Base-by-base conservation (phyloP, 1,139 yeast genomes). In the Scheffersomyces illinoinensis region DNA sequence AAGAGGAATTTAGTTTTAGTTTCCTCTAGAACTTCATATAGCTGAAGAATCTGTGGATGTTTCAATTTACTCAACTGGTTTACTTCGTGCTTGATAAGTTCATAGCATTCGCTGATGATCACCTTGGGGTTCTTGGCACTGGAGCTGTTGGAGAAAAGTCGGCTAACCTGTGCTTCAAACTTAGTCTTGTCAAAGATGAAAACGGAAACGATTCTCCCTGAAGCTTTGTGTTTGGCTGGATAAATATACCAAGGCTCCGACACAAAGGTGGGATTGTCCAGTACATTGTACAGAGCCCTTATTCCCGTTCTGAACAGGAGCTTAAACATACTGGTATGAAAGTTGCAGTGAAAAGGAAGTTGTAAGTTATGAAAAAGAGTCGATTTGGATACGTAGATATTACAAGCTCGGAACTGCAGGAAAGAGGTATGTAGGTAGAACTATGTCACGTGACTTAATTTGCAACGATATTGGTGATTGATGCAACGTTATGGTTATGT, bases 11-110 rank as follows among this genome's bases (percentile, higher is more conserved):
- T 85, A 66, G 85, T 84, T 67, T 90, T 88, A 47, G 95, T 91
- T 66, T 93, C 97, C 71, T 95, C 98, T 60, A 93, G 73, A 0
- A 96, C 96, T 71, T 93, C 98, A 55, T 90, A 85, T 10, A 95
- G 81, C 5, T 93, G 88, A 54, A 95, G 76, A 52, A 95, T 81
- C 63, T 91, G 90, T 0, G 99, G 98, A 70, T 95, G 99, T 64
- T 92, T 89, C 64, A 93, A 78, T 71, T 89, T 90, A 46, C 96
- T 86, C 68, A 93, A 76, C 62, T 89, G 89, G 43, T 85, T 78
- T 3, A 93, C 89, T 67, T 92, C 84, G 56, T 64, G 68, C 64
- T 75, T 78, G 52, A 81, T 67, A 33, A 78, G 67, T 60, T 79
- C 83, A 60, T 78, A 79, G 59, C 77, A 74, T 61, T 80, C 83